Conservation (phyloP, 192 early-diverging fungal genomes). For the Entomortierella chlamydospora region DNA sequence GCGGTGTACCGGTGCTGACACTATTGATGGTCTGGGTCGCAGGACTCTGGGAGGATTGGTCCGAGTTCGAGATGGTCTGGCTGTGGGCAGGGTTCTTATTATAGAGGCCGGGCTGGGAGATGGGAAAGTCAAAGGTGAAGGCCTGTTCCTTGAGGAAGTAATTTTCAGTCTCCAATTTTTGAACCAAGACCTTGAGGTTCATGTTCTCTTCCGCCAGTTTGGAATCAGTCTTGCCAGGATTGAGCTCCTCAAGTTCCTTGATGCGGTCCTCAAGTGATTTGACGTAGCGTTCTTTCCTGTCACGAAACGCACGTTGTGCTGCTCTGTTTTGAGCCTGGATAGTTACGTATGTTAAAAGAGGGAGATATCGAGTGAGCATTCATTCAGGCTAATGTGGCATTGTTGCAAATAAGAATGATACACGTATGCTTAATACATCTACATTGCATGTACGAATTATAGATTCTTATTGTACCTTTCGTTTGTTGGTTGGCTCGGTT, state of each 20-base stretch:
- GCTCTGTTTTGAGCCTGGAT: conserved; percentile 80
- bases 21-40: conserved; percentile 9
- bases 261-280: conserved; percentile 83
- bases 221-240: conserved; percentile 53
- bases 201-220: conserved; percentile 61
- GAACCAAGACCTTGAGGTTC: conserved; percentile 58
- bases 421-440: not conserved
- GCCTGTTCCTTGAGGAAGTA: conserved; percentile 63
- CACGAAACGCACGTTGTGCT: conserved; percentile 89
- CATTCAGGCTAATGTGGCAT: not conserved
- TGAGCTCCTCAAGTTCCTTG: conserved; percentile 71
- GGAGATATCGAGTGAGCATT: not conserved
- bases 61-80: conserved; percentile 1
- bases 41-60: conserved; percentile 15
- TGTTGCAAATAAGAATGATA: not conserved
- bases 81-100: not conserved
- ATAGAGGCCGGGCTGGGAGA: conserved; percentile 58
- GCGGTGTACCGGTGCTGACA: not conserved
- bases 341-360: not conserved
- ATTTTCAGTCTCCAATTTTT: conserved; percentile 65
- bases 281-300: conserved; percentile 87
- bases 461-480: conserved; percentile 27
- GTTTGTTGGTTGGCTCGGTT: conserved; percentile 61
- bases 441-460: not conserved
- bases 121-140: conserved; percentile 64